Conservation (phyloP, 2,329 filamentous ascomycete species). For the Talaromyces sp. region DNA sequence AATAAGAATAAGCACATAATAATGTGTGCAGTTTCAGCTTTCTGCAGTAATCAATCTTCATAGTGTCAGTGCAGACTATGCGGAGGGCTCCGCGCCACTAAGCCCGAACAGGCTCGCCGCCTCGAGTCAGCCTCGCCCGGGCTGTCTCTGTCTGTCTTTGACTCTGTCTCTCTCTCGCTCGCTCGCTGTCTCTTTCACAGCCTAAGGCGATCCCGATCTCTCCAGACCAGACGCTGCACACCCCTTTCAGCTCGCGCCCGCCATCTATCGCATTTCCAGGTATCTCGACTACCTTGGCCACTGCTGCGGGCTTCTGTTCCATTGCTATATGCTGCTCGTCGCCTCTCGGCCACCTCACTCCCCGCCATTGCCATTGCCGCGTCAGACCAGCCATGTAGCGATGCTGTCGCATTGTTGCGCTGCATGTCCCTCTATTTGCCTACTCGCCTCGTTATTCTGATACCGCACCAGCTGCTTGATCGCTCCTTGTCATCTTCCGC, state of each 20-base stretch:
- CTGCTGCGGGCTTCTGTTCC: neutral
- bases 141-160: neutral
- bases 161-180: neutral
- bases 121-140: neutral
- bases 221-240: neutral
- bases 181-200: neutral
- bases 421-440: neutral
- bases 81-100: neutral
- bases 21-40: no score
- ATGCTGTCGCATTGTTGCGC: constrained; percentile 12
- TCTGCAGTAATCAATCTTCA: no score
- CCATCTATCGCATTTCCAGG: neutral
- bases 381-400: constrained; percentile 8
- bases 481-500: neutral
- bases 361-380: neutral
- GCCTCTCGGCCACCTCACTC: neutral
- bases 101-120: neutral
- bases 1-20: no score
- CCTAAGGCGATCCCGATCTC: neutral
- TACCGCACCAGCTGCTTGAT: neutral
- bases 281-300: neutral
- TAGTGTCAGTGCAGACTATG: no score
- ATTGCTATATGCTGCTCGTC: neutral
- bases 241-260: no score
- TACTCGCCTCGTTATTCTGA: neutral